Evolutionary conservation across 2,329 filamentous ascomycete genomes (phyloP).

Genomic region (Dryadomyces quercivorus): DNA sequence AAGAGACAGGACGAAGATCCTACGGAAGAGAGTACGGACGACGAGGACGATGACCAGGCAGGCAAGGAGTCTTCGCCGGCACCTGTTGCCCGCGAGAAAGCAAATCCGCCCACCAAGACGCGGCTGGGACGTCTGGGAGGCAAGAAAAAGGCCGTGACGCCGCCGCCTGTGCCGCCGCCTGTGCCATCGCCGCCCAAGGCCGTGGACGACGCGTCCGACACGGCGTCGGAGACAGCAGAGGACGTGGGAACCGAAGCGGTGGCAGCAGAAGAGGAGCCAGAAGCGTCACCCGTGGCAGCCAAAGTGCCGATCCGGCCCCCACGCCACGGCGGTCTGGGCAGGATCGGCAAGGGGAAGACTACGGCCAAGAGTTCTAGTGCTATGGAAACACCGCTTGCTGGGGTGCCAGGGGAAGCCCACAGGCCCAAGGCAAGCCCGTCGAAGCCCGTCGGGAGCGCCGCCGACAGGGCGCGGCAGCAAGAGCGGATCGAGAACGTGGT

Average conservation of each 20-base stretch:
- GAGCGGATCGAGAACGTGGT: slow-evolving; percentile 39
- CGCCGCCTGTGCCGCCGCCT: too few species aligned
- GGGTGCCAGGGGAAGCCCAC: too few species aligned
- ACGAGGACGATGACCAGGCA: slow-evolving; percentile 32
- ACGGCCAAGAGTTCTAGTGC: not conserved
- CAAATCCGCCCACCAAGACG: not conserved
- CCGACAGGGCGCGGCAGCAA: slow-evolving; percentile 4
- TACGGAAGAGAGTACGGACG: slow-evolving; percentile 12
- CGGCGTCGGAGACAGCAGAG: too few species aligned
- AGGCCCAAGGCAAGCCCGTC: not conserved
- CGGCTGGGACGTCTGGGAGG: slow-evolving; percentile 7
- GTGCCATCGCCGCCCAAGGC: not conserved
- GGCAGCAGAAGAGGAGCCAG: not conserved
- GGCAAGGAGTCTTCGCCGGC: slow-evolving; percentile 14
- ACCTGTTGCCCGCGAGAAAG: not conserved
- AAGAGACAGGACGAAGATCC: not conserved
- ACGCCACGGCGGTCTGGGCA: slow-evolving; percentile 19
- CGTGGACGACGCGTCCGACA: too few species aligned
- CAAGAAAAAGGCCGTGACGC: slow-evolving; percentile 14
- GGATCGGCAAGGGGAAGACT: slow-evolving; percentile 26
- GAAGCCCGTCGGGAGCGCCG: not conserved
- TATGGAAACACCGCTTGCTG: too few species aligned
- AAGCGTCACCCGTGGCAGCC: not conserved
- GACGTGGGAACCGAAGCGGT: too few species aligned
- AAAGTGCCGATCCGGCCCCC: not conserved